Percentiles rank a stretch among this genome's conserved stretches.
Evolutionary conservation across 139 green algal genomes (phyloP).

Genomic region (Chlorella vulgaris): DNA sequence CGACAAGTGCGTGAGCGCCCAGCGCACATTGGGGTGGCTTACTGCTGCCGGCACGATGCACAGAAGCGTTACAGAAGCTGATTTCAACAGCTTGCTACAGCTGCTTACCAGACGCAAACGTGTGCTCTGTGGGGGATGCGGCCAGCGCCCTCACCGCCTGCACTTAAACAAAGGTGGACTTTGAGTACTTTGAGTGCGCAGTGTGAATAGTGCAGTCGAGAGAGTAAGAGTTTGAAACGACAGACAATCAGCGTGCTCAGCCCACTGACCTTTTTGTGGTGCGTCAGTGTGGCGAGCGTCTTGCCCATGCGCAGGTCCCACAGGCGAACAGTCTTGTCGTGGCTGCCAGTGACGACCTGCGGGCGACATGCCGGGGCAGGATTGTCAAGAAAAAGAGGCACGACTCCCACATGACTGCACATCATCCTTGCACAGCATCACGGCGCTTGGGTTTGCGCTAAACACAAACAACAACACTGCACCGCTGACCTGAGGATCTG

Average conservation of each 20-base stretch:
- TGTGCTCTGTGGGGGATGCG: constrained; percentile 86
- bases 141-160: constrained; percentile 56
- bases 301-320: constrained; percentile 88
- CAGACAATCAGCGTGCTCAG: no score
- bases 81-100: no score
- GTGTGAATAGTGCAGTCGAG: no score
- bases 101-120: constrained; percentile 70
- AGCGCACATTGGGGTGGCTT: no score
- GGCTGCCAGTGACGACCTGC: constrained; percentile 91
- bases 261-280: constrained; percentile 93
- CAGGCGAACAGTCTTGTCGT: constrained; percentile 86
- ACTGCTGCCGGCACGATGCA: no score
- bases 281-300: constrained; percentile 90
- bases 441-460: background rate
- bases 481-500: constrained; percentile 80
- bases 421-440: background rate
- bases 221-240: no score
- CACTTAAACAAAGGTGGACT: no score
- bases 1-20: background rate
- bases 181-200: no score
- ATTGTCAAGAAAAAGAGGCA: background rate
- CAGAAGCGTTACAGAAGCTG: no score
- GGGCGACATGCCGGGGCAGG: background rate
- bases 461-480: background rate
- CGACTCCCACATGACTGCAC: background rate